Evolutionary conservation across 1,284 basidiomycete species (phyloP).

Genomic region (Earliella scabrosa): DNA sequence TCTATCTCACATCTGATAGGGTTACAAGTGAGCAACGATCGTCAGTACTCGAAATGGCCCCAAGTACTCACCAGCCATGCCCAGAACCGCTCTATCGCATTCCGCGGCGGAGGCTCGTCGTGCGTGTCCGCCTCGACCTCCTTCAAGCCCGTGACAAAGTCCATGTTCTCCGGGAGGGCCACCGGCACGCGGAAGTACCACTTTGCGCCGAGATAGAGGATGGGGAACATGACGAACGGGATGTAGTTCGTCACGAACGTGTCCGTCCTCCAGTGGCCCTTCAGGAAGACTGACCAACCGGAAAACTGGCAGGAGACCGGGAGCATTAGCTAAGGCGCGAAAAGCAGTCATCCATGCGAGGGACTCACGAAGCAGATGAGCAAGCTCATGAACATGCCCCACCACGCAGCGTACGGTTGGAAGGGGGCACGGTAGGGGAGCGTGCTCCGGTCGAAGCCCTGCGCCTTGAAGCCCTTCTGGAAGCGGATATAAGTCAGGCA

Average conservation of each 20-base stretch:
- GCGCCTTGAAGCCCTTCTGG: slow-evolving; percentile 73
- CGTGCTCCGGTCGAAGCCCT: slow-evolving; percentile 67
- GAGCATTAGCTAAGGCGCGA: neutral
- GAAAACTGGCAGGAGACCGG: slow-evolving; percentile 54
- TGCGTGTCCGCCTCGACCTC: slow-evolving; percentile 75
- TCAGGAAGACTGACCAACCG: slow-evolving; percentile 79
- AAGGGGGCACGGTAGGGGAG: slow-evolving; percentile 70
- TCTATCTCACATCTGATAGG: neutral
- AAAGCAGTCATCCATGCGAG: neutral
- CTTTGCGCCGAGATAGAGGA: slow-evolving; percentile 69
- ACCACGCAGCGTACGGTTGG: slow-evolving; percentile 79
- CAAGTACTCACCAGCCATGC: slow-evolving; percentile 62
- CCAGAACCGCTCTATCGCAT: slow-evolving; percentile 72
- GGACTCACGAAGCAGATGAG: slow-evolving; percentile 71
- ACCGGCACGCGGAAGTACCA: slow-evolving; percentile 52
- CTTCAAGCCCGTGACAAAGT: slow-evolving; percentile 73
- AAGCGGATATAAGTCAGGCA: slow-evolving; percentile 82
- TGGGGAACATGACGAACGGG: slow-evolving; percentile 76
- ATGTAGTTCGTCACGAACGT: slow-evolving; percentile 69
- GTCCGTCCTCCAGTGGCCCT: slow-evolving; percentile 61
- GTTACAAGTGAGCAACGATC: too few species aligned
- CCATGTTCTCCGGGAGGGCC: slow-evolving; percentile 68
- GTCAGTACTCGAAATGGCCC: neutral
- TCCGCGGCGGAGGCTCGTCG: slow-evolving; percentile 76
- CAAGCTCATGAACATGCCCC: slow-evolving; percentile 54